Evolutionary conservation across 2,329 filamentous ascomycete species (phyloP).

Genomic region (Nigrospora oryzae): DNA sequence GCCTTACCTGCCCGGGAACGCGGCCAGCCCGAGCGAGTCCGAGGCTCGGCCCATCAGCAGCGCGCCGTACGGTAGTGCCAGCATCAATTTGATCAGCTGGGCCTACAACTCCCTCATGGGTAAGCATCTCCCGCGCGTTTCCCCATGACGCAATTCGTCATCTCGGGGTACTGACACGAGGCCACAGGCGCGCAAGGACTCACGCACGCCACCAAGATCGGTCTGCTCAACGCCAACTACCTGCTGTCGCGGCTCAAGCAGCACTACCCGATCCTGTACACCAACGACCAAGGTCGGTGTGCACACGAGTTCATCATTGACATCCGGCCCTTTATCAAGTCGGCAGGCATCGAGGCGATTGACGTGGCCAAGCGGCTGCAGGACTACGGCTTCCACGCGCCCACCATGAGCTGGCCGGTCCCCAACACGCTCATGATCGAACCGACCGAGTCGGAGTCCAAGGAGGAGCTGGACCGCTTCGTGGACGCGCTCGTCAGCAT

Average conservation of each 20-base stretch:
- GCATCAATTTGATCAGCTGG: conserved; percentile 91
- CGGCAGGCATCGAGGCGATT: conserved; percentile 78
- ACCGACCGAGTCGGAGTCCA: conserved; percentile 88
- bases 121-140: conserved; percentile 10
- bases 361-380: conserved; percentile 95
- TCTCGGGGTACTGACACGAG: conserved; percentile 5
- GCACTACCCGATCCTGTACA: conserved; percentile 90
- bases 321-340: conserved; percentile 73
- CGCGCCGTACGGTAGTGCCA: conserved; percentile 79
- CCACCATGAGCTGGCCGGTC: conserved; percentile 95
- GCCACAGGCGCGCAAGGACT: conserved; percentile 56
- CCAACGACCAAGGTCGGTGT: conserved; percentile 78
- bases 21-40: conserved; percentile 33
- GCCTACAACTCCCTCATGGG: conserved; percentile 95
- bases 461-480: conserved; percentile 88
- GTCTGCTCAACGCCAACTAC: conserved; percentile 95
- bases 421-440: conserved; percentile 97
- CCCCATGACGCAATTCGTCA: conserved; percentile 1
- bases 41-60: conserved; percentile 60
- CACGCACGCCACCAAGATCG: conserved; percentile 83
- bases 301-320: conserved; percentile 98
- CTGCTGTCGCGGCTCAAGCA: conserved; percentile 79
- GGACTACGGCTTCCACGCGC: conserved; percentile 95
- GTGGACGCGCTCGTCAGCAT: conserved; percentile 85
- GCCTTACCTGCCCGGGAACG: conserved; percentile 59